Evolutionary conservation across 768 basidiomycete genomes (phyloP).

Genomic region (Gloeophyllum trabeum): DNA sequence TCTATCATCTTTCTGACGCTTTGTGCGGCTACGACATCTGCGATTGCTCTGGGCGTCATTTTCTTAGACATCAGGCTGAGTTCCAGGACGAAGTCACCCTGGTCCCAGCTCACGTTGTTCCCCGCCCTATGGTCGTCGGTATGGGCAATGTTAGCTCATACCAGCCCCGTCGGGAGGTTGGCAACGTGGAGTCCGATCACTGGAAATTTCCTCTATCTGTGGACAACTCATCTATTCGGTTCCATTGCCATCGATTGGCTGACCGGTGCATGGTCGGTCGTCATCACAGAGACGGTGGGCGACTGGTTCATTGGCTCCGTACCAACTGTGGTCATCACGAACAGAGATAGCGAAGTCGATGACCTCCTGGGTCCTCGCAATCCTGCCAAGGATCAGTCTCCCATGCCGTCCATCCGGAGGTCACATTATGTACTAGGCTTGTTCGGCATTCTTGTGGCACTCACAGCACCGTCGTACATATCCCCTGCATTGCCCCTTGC

Average conservation of each 20-base stretch:
- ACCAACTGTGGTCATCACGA: slow-evolving; percentile 2
- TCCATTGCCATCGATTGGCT: slow-evolving; percentile 61
- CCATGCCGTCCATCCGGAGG: slow-evolving; percentile 5
- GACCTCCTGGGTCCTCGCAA: background rate
- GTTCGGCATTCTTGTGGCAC: slow-evolving; percentile 24
- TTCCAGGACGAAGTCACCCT: slow-evolving; percentile 17
- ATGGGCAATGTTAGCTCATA: slow-evolving; percentile 42
- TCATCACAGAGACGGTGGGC: slow-evolving; percentile 42
- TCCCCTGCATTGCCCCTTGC: slow-evolving; percentile 27
- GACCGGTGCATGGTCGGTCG: slow-evolving; percentile 64
- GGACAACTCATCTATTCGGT: slow-evolving; percentile 51
- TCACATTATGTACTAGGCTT: slow-evolving; percentile 22
- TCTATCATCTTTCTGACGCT: slow-evolving; percentile 36
- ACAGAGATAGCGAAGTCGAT: slow-evolving; percentile 3
- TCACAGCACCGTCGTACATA: slow-evolving; percentile 48
- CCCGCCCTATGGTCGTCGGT: slow-evolving; percentile 58
- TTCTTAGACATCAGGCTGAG: slow-evolving; percentile 26
- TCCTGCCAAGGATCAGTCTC: background rate
- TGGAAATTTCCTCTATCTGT: slow-evolving; percentile 43
- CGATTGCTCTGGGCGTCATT: slow-evolving; percentile 19
- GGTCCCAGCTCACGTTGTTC: slow-evolving; percentile 44
- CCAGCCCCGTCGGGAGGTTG: slow-evolving; percentile 63
- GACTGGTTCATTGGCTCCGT: slow-evolving; percentile 43
- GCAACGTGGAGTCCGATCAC: slow-evolving; percentile 58
- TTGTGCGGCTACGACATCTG: slow-evolving; percentile 32